Evolutionary conservation across 768 basidiomycete species (phyloP), one percentile per base, ranked within the genome.

Genomic region (Auricularia sp.): DNA sequence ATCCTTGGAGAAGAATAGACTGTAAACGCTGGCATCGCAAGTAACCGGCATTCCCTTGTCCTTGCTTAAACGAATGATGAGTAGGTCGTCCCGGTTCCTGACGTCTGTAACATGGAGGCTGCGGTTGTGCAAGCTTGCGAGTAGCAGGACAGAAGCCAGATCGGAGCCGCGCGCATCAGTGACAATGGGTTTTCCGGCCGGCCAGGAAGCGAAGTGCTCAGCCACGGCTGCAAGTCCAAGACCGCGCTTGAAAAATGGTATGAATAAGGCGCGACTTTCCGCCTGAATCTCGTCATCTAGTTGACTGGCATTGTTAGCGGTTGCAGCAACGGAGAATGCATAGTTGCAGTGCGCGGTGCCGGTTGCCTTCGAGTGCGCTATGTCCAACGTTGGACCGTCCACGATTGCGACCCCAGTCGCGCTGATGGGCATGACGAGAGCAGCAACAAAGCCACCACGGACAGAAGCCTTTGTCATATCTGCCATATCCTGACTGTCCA

Each of bases 51-150:
- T 83, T 12, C 90, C 81, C 78, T 93, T 95, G 51, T 88, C 87
- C 78, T 99, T 99, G 82, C 93, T 94, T 44, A 99, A 81, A 2
- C 90, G 87, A 72, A 99, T 98, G 65, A 99, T 78, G 36, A 89
- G 79, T 60, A 99, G 79, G 71, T 98, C 97, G 63, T 95, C 93
- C 68, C 84, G 82, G 67, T 81, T 88, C 66, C 87, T 86, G 36
- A 98, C 91, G 70, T 95, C 90, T 8, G 91, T 91, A 68, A 98
- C 83, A 73, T 99, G 97, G 10, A 98, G 83, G 68, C 84, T 87
- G 66, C 93, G 87, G 71, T 82, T 86, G 75, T 98, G 88, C 56
- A 99, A 83, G 70, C 91, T 95, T n/a, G 96, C 94, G 59, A 98
- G 78, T 34, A 99, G 82, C 36, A 99, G 83, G 43, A 98, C 83